Evolutionary conservation across 2,329 filamentous ascomycete genomes (phyloP).

Genomic region (Pestalotiopsis sp.): DNA sequence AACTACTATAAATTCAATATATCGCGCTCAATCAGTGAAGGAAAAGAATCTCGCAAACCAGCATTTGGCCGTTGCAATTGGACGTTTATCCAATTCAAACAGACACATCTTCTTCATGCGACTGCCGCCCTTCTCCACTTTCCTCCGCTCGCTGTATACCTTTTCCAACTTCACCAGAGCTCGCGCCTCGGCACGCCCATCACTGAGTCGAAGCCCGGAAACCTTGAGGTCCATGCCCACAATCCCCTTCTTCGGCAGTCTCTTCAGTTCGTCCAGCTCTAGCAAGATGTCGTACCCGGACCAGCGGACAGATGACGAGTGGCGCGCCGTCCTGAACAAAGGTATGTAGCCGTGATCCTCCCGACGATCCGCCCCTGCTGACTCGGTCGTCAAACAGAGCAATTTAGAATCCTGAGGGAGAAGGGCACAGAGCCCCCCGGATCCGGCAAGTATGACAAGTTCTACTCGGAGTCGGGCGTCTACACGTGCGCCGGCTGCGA

Average conservation of each 20-base stretch:
- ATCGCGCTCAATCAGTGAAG: neutral
- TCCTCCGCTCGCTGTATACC: slow-evolving; percentile 48
- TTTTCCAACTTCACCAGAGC: slow-evolving; percentile 47
- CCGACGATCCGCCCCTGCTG: neutral
- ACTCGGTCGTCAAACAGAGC: slow-evolving; percentile 60
- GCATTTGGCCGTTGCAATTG: neutral
- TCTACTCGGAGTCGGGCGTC: slow-evolving; percentile 73
- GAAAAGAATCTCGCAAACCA: neutral
- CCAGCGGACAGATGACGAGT: slow-evolving; percentile 79
- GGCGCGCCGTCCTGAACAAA: slow-evolving; percentile 79
- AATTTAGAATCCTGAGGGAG: slow-evolving; percentile 90
- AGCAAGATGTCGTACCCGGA: slow-evolving; percentile 76
- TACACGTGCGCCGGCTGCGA: slow-evolving; percentile 89
- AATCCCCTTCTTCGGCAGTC: slow-evolving; percentile 76
- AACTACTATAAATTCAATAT: neutral
- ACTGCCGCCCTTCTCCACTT: slow-evolving; percentile 48
- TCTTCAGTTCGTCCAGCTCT: slow-evolving; percentile 69
- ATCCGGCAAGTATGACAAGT: slow-evolving; percentile 85
- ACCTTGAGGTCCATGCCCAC: slow-evolving; percentile 66
- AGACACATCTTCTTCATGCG: slow-evolving; percentile 43
- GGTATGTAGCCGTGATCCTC: slow-evolving; percentile 37
- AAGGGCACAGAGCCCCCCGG: slow-evolving; percentile 87
- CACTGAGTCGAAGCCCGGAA: slow-evolving; percentile 23
- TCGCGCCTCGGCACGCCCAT: slow-evolving; percentile 31
- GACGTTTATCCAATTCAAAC: neutral